These are phyloP conservation scores for Euphorbia schlechtendalii DNA, from an alignment of 441 rosid genomes.

Conservation along the genomic window DNA sequence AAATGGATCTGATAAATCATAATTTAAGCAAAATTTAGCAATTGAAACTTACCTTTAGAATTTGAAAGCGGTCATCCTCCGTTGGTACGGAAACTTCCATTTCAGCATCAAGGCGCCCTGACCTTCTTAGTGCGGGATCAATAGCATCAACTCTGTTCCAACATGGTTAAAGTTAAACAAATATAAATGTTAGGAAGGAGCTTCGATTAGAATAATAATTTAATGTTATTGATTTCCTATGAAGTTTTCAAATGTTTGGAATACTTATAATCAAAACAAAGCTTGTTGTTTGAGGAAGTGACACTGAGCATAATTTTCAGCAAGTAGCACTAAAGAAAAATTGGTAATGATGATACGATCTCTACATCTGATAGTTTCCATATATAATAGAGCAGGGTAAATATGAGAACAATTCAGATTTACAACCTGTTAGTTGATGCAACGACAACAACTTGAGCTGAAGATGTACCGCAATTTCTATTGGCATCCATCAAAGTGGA, in stretches of 20 bases:
- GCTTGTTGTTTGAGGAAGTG: neutral
- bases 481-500: conserved; percentile 72
- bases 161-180: neutral
- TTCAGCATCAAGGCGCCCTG: conserved; percentile 78
- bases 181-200: neutral
- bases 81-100: conserved; percentile 82
- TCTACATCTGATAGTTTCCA: neutral
- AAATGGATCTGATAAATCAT: neutral
- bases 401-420: conserved; percentile 6
- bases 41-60: conserved; percentile 51
- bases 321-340: neutral
- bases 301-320: neutral
- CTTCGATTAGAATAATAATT: neutral
- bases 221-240: neutral
- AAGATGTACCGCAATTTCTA: conserved; percentile 38
- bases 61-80: conserved; percentile 68
- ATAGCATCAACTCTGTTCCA: conserved; percentile 55
- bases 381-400: neutral
- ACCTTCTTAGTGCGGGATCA: conserved; percentile 77
- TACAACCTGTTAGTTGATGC: conserved; percentile 89
- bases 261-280: neutral
- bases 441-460: conserved; percentile 59
- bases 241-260: neutral
- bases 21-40: conserved; percentile 7
- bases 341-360: neutral